These are phyloP conservation scores for Draba incana DNA, from an alignment of 345 rosid species.

Conservation along the genomic window DNA sequence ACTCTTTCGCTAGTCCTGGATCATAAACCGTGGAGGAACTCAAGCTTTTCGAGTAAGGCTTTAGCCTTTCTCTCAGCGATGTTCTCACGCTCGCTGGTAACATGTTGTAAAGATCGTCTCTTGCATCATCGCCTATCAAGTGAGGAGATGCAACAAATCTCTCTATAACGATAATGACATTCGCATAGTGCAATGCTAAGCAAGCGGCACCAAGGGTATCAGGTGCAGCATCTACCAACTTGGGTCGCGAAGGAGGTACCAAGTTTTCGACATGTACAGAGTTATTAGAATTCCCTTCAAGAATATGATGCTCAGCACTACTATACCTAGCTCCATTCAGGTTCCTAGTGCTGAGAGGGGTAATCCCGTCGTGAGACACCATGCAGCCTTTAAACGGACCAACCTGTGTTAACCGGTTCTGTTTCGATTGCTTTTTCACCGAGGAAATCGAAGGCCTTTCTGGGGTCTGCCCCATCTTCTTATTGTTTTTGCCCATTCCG, in stretches of 20 bases:
- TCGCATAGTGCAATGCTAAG: conserved; percentile 92
- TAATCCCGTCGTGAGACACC: conserved; percentile 48
- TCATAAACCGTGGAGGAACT: conserved; percentile 59
- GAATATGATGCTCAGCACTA: conserved; percentile 34
- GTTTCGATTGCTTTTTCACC: conserved; percentile 54
- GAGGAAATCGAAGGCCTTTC: conserved; percentile 45
- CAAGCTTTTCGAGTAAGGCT: conserved; percentile 73
- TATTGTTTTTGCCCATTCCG: conserved; percentile 52
- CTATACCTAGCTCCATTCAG: conserved; percentile 49
- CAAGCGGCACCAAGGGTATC: conserved; percentile 89
- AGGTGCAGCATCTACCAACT: conserved; percentile 67
- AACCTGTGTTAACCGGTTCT: conserved; percentile 65
- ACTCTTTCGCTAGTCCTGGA: conserved; percentile 69
- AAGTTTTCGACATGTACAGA: conserved; percentile 27
- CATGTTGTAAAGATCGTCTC: conserved; percentile 96
- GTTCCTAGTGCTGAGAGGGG: conserved; percentile 47
- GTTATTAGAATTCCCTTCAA: conserved; percentile 31
- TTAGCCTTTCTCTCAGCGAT: conserved; percentile 68
- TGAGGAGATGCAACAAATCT: conserved; percentile 91
- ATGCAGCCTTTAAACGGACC: conserved; percentile 90
- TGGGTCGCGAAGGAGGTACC: conserved; percentile 44
- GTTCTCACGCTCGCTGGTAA: conserved; percentile 77
- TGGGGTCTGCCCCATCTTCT: conserved; percentile 60
- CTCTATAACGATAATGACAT: conserved; percentile 86
- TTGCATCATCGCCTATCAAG: conserved; percentile 91